Percentiles rank a stretch among this genome's conserved stretches.
These are phyloP conservation scores for Calonectria pseudoreteaudii DNA, from an alignment of 2,329 filamentous ascomycete genomes.

Conservation along the genomic window DNA sequence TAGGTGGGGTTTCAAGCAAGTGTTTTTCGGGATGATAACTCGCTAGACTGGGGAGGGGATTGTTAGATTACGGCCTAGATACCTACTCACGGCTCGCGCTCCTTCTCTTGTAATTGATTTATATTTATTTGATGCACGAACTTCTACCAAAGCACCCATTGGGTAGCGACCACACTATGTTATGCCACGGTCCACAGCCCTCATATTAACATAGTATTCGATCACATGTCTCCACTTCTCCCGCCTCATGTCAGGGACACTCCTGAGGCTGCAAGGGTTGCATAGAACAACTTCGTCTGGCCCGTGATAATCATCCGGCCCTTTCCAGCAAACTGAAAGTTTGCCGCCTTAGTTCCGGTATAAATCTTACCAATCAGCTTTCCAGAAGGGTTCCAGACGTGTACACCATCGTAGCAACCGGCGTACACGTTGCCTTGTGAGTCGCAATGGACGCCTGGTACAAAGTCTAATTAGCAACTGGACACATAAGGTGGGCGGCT, in stretches of 20 bases:
- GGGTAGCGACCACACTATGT: too few species aligned
- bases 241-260: conserved; percentile 23
- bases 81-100: neutral
- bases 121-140: neutral
- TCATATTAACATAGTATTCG: neutral
- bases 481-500: neutral
- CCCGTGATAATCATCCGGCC: conserved; percentile 51
- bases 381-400: conserved; percentile 60
- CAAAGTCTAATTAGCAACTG: neutral
- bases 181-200: neutral
- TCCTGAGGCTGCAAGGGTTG: conserved; percentile 36
- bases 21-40: neutral
- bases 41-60: neutral
- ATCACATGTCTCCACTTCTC: too few species aligned
- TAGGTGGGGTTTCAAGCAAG: neutral
- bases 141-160: too few species aligned
- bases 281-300: conserved; percentile 51
- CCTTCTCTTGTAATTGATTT: neutral
- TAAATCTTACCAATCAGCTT: conserved; percentile 68
- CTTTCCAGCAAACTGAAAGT: conserved; percentile 58
- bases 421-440: conserved; percentile 66
- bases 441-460: conserved; percentile 66
- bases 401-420: conserved; percentile 61
- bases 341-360: conserved; percentile 56
- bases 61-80: neutral